Evolutionary conservation across 2,329 filamentous ascomycete species (phyloP).

Genomic region (Beauveria brongniartii): DNA sequence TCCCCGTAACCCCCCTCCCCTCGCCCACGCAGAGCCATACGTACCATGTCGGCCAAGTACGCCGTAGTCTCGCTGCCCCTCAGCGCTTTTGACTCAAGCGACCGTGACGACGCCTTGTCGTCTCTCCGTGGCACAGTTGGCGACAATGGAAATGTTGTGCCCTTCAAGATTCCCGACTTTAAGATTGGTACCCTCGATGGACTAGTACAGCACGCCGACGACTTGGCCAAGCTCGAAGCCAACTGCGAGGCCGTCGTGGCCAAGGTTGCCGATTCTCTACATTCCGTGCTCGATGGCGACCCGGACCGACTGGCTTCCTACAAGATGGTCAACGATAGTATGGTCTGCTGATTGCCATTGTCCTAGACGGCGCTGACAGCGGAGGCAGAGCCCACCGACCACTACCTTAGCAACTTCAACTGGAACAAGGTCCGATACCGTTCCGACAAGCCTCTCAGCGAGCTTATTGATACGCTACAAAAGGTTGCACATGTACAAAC

Average conservation of each 20-base stretch:
- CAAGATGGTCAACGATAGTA: slow-evolving; percentile 92
- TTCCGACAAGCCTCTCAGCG: slow-evolving; percentile 79
- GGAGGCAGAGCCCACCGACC: slow-evolving; percentile 80
- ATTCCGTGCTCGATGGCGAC: slow-evolving; percentile 73
- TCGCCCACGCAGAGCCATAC: slow-evolving; percentile 9
- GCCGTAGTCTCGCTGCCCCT: slow-evolving; percentile 84
- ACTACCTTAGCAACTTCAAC: slow-evolving; percentile 79
- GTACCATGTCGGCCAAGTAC: slow-evolving; percentile 55
- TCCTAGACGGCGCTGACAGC: slow-evolving; percentile 7
- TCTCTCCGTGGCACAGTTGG: slow-evolving; percentile 65
- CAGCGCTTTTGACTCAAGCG: slow-evolving; percentile 72
- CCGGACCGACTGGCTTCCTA: slow-evolving; percentile 76
- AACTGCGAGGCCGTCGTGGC: slow-evolving; percentile 73
- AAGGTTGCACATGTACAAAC: slow-evolving; percentile 50
- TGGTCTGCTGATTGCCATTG: slow-evolving; percentile 25
- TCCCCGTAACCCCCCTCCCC: neutral
- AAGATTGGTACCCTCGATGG: slow-evolving; percentile 96
- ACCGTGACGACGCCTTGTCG: slow-evolving; percentile 73
- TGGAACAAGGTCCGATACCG: slow-evolving; percentile 99
- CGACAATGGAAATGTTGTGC: slow-evolving; percentile 67
- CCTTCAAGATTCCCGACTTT: slow-evolving; percentile 84
- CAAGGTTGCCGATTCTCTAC: slow-evolving; percentile 83
- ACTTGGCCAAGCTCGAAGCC: slow-evolving; percentile 78
- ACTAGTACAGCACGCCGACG: slow-evolving; percentile 91
- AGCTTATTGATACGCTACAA: slow-evolving; percentile 79